Evolutionary conservation across 176 grass and related monocot genomes (phyloP), one percentile per base, ranked within the genome.

Genomic region (Tillandsia fasciculata): DNA sequence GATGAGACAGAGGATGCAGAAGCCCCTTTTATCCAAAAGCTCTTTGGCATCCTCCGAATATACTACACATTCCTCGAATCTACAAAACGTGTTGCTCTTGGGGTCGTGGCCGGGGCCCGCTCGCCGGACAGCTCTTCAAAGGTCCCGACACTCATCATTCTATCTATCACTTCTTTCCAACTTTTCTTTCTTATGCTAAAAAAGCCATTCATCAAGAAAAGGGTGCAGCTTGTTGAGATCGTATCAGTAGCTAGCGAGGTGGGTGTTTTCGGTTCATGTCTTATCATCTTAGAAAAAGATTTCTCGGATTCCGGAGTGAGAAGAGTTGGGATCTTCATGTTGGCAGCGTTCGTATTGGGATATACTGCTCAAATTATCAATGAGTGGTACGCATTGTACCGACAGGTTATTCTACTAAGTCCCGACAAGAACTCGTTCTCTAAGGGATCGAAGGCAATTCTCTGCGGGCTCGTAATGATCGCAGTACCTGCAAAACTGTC

Each of bases 191-290:
- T 97, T 48, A 14, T 80, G 71, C 48, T 90, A 59, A 83, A 64
- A 53, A 97, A 87, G 70, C 94, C 94, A 11, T 97, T 97, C 81
- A 80, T 93, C 67, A 93, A 73, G 89, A 97, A 82, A 85, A 88
- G 81, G 72, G 86, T 87, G 77, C 94, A 97, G 83, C 65, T 97
- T 69, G 82, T 87, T 61, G 94, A 97, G 84, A 86, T 80, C 71
- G 65, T 92, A 26, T 80, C 89, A 17, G 73, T 92, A 48, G 74
- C 72, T 65, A 69, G 84, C 79, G 86, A 97, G 79, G 81, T 86
- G 18, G 74, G 81, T 22, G 54, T 90, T n/a, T 92, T 97, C 66
- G 85, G 74, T 29, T 84, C 85, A 65, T 92, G 86, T 70, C 69
- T 92, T 11, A 48, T 64, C 51, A 72, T 92, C 51, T 12, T 64